These are phyloP conservation scores for Fusarium nelsonii DNA, from an alignment of 2,329 filamentous ascomycete genomes.

Conservation along the genomic window DNA sequence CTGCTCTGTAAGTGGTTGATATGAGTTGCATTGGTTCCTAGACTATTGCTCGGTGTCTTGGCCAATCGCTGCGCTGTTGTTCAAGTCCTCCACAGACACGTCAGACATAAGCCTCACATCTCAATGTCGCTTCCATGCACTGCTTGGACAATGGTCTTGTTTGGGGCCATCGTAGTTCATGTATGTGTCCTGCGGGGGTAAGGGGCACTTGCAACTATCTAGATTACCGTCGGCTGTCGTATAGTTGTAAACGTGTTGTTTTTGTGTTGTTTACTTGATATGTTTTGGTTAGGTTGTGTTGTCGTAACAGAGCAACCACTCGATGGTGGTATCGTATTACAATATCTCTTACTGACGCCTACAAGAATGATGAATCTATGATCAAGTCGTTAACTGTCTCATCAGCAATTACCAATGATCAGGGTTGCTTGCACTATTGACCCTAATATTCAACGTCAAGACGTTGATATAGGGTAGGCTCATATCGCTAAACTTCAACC, in stretches of 20 bases:
- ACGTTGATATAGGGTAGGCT: not conserved
- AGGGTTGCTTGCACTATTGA: not conserved
- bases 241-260: not conserved
- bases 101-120: constrained; percentile 36
- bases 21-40: constrained; percentile 11
- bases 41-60: constrained; percentile 9
- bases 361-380: too few relatives aligned
- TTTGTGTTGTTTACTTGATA: not conserved
- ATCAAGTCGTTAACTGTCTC: not conserved
- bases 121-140: constrained; percentile 37
- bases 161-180: constrained; percentile 8
- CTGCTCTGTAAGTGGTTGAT: constrained; percentile 7
- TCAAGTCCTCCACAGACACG: constrained; percentile 31
- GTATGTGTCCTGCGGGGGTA: constrained; percentile 18
- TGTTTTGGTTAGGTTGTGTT: not conserved
- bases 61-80: constrained; percentile 25
- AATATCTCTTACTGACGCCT: too few relatives aligned
- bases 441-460: not conserved
- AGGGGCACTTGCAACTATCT: constrained; percentile 5
- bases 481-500: not conserved
- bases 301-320: not conserved
- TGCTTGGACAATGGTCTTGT: constrained; percentile 3
- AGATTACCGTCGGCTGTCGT: not conserved
- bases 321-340: too few relatives aligned
- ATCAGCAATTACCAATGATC: too few relatives aligned